Conservation (phyloP, 306 rosid genomes). For the Pyrus betulifolia region DNA sequence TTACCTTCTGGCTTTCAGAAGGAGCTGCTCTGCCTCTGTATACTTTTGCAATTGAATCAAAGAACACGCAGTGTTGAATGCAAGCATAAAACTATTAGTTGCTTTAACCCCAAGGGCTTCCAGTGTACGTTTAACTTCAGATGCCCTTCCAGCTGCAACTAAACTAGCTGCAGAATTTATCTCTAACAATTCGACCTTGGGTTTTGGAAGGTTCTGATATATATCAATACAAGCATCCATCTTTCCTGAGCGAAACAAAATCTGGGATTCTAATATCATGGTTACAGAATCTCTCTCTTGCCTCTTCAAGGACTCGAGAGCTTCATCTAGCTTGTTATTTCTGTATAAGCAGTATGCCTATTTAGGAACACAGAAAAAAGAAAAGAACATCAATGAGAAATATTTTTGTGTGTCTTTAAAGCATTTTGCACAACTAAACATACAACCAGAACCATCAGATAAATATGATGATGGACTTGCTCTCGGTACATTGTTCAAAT, state of each 20-base stretch:
- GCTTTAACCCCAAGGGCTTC: slow-evolving; percentile 69
- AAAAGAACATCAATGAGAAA: slow-evolving; percentile 18
- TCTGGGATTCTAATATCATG: slow-evolving; percentile 80
- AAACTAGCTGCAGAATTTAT: slow-evolving; percentile 74
- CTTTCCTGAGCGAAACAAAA: slow-evolving; percentile 80
- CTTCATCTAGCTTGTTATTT: slow-evolving; percentile 85
- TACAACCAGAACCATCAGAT: background rate
- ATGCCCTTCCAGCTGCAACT: slow-evolving; percentile 77
- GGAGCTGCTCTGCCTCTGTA: slow-evolving; percentile 84
- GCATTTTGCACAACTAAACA: background rate
- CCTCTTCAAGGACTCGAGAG: slow-evolving; percentile 52
- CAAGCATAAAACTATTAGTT: slow-evolving; percentile 88
- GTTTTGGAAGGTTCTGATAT: slow-evolving; percentile 76
- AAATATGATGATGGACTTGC: slow-evolving; percentile 2
- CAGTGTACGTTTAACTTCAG: slow-evolving; percentile 71
- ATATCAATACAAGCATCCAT: slow-evolving; percentile 85
- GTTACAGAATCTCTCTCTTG: slow-evolving; percentile 52
- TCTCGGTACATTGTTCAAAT: background rate
- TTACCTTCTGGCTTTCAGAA: slow-evolving; percentile 80
- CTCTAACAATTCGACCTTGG: slow-evolving; percentile 74
- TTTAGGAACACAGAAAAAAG: slow-evolving; percentile 22
- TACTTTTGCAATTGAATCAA: slow-evolving; percentile 61
- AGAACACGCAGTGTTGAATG: slow-evolving; percentile 86
- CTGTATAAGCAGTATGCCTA: slow-evolving; percentile 97
- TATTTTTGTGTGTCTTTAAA: background rate